Percentiles rank a stretch among this genome's conserved stretches.
Evolutionary conservation across 2,329 filamentous ascomycete species (phyloP).

Genomic region (Coniochaeta sp.): DNA sequence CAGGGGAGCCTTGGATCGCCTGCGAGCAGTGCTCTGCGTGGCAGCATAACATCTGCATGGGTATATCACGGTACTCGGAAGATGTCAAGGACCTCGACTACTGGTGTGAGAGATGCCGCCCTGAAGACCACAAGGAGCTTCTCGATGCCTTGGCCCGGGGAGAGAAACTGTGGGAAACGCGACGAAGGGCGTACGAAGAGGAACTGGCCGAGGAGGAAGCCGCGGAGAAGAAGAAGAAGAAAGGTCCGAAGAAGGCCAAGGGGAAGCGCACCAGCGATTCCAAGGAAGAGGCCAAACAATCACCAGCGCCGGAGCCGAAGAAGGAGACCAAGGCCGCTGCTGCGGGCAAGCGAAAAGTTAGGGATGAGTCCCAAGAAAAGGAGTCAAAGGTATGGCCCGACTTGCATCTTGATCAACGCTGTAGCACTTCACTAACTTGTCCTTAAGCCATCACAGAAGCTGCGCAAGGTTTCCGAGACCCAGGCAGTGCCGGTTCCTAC

Average conservation of each 20-base stretch:
- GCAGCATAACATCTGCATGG: slow-evolving; percentile 97
- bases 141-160: slow-evolving; percentile 71
- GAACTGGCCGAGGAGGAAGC: slow-evolving; percentile 24
- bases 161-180: slow-evolving; percentile 78
- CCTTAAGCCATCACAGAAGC: slow-evolving; percentile 35
- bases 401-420: not conserved
- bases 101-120: slow-evolving; percentile 85
- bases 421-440: slow-evolving; percentile 1
- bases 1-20: slow-evolving; percentile 87
- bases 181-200: slow-evolving; percentile 55
- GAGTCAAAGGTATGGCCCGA: slow-evolving; percentile 36
- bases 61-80: slow-evolving; percentile 69
- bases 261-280: slow-evolving; percentile 60
- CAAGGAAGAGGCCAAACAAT: slow-evolving; percentile 27
- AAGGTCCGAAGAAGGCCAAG: slow-evolving; percentile 54
- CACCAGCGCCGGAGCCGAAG: slow-evolving; percentile 10
- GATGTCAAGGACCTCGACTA: slow-evolving; percentile 71
- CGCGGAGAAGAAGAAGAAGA: slow-evolving; percentile 47
- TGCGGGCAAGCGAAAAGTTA: slow-evolving; percentile 49
- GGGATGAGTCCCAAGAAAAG: slow-evolving; percentile 48
- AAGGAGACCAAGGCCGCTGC: slow-evolving; percentile 26
- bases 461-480: slow-evolving; percentile 48
- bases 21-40: slow-evolving; percentile 89
- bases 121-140: slow-evolving; percentile 74
- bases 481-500: slow-evolving; percentile 28